Conservation (phyloP, 2,329 filamentous ascomycete species). For the Aspergillus luchuensis region DNA sequence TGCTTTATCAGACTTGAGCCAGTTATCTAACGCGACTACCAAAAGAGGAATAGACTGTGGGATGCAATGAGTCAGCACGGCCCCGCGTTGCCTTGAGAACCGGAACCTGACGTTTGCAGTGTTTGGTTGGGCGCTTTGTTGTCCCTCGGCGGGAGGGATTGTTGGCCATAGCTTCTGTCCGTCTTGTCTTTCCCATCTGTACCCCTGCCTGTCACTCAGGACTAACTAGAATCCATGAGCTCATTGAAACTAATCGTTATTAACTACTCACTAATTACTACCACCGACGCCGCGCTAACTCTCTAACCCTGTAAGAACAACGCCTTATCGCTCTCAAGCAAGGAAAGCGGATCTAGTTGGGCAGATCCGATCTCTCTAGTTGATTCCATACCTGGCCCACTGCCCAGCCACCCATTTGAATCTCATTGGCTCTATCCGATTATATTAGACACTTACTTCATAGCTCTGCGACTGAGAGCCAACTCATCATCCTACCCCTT, state of each 20-base stretch:
- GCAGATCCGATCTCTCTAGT: slow-evolving; percentile 18
- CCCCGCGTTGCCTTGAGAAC: slow-evolving; percentile 16
- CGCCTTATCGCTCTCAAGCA: neutral
- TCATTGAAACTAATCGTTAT: neutral
- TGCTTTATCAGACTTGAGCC: neutral
- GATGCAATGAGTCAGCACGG: neutral
- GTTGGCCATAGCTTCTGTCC: neutral
- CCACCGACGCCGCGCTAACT: neutral
- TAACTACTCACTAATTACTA: neutral
- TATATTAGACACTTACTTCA: slow-evolving; percentile 21
- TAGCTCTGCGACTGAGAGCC: slow-evolving; percentile 14
- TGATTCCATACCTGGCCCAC: slow-evolving; percentile 17
- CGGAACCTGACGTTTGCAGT: slow-evolving; percentile 11
- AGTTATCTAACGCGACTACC: too few relatives aligned
- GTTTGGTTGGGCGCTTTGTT: slow-evolving; percentile 17
- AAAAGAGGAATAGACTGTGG: neutral
- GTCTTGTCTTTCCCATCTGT: neutral
- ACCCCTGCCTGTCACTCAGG: neutral
- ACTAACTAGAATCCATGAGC: neutral
- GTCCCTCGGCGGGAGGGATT: neutral
- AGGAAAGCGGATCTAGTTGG: slow-evolving; percentile 14
- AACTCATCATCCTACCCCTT: slow-evolving; percentile 16
- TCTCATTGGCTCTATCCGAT: slow-evolving; percentile 18
- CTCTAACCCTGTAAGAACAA: neutral
- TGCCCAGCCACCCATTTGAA: slow-evolving; percentile 20